Evolutionary conservation across 1,284 basidiomycete genomes (phyloP).

Genomic region (Phellinidium pouzarii): DNA sequence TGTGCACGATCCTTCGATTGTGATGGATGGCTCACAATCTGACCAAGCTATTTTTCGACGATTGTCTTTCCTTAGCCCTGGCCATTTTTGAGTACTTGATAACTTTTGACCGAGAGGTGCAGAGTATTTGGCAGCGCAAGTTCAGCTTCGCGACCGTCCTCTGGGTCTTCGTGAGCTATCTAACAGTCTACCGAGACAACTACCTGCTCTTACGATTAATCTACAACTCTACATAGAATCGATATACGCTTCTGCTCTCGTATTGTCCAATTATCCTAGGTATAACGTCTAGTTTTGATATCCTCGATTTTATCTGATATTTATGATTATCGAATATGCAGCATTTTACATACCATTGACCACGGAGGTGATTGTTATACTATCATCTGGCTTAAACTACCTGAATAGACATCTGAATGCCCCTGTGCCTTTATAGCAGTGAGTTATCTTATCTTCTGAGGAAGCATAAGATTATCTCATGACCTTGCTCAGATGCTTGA

Average conservation of each 20-base stretch:
- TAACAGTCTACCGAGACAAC: not conserved
- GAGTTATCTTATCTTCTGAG: not conserved
- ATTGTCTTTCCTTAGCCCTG: not conserved
- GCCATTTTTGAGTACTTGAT: constrained; percentile 7
- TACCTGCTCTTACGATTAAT: too few relatives aligned
- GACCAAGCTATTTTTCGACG: not conserved
- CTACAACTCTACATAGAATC: not conserved
- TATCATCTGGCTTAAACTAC: too few relatives aligned
- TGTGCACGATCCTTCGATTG: not conserved
- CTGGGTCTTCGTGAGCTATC: constrained; percentile 1
- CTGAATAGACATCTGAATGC: too few relatives aligned
- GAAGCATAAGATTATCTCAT: not conserved
- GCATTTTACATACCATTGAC: constrained; percentile 7
- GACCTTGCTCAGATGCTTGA: constrained; percentile 1
- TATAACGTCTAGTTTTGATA: not conserved
- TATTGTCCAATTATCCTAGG: not conserved
- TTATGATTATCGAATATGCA: too few relatives aligned
- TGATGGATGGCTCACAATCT: too few relatives aligned
- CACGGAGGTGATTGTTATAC: constrained; percentile 3
- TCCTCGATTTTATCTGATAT: not conserved
- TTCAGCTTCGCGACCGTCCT: constrained; percentile 6
- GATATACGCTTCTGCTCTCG: constrained; percentile 4
- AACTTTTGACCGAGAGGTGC: constrained; percentile 6
- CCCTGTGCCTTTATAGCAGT: not conserved
- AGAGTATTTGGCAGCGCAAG: not conserved